phyloP scores from a whole-genome alignment of 2,329 filamentous ascomycete species.

The Nemania serpens region DNA sequence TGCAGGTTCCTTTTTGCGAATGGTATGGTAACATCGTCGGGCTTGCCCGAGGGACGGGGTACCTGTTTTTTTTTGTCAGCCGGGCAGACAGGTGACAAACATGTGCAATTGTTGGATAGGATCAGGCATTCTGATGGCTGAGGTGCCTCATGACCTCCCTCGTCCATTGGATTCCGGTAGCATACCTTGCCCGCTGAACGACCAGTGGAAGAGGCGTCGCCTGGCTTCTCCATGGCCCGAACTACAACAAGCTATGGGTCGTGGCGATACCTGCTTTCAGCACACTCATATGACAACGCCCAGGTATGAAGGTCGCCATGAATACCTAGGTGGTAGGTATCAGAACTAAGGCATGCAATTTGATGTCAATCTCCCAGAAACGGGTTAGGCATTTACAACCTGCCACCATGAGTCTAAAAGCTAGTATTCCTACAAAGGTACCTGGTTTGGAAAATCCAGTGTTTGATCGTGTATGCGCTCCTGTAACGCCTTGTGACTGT shows the following conservation, averaged over 20 bases:
- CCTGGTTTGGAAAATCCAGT: too few relatives aligned
- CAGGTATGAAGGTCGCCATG: too few relatives aligned
- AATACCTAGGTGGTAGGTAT: too few relatives aligned
- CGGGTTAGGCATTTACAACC: neutral
- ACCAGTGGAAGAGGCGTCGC: neutral
- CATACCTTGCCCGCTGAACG: neutral
- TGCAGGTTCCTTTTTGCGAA: constrained; percentile 5
- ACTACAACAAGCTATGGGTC: neutral
- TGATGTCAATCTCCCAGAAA: neutral
- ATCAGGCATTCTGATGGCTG: neutral
- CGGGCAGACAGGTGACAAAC: neutral
- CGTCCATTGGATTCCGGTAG: neutral
- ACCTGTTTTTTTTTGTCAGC: too few relatives aligned
- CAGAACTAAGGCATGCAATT: neutral
- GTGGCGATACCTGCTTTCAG: neutral
- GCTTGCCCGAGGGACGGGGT: neutral
- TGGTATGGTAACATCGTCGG: constrained; percentile 17
- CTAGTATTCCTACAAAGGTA: too few relatives aligned
- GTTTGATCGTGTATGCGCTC: too few relatives aligned
- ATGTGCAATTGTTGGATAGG: neutral
- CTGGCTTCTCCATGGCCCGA: neutral
- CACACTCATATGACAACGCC: neutral
- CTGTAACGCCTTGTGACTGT: too few relatives aligned
- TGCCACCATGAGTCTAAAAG: neutral
- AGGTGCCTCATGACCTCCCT: neutral